Evolutionary conservation across 1,139 yeast species (phyloP).

Genomic region (Saccharomyces pastorianus): DNA sequence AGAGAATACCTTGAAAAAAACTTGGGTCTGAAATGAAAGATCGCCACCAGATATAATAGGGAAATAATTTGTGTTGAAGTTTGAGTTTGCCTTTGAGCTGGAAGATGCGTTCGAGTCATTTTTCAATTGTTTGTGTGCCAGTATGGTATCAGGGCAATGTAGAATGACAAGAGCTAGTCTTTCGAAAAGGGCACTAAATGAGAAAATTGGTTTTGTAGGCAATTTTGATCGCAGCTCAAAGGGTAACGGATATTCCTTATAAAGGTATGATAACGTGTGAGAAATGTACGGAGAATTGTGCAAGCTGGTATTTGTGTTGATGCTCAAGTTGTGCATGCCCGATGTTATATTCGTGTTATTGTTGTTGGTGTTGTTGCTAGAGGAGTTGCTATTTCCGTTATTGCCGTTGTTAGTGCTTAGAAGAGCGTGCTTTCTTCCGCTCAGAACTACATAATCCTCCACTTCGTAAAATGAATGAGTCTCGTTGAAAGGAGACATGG

Average conservation of each 20-base stretch:
- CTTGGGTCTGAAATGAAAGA: constrained; percentile 31
- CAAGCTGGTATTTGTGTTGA: neutral
- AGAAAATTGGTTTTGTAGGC: constrained; percentile 16
- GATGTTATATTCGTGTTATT: neutral
- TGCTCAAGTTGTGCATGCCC: neutral
- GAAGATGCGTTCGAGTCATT: constrained; percentile 8
- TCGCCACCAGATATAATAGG: constrained; percentile 56
- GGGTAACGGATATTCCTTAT: constrained; percentile 28
- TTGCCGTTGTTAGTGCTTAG: constrained; percentile 4
- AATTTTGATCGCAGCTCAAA: constrained; percentile 14
- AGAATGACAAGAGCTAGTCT: constrained; percentile 65
- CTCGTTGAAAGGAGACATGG: constrained; percentile 27
- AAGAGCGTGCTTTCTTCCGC: constrained; percentile 22
- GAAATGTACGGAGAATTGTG: neutral
- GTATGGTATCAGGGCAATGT: constrained; percentile 51
- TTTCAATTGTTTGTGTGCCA: constrained; percentile 19
- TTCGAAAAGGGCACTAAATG: constrained; percentile 64
- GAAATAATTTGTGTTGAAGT: constrained; percentile 28
- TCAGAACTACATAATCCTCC: constrained; percentile 16
- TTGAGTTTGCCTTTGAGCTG: constrained; percentile 6
- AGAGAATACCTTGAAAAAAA: constrained; percentile 60
- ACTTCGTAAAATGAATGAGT: constrained; percentile 13
- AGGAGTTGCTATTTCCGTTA: neutral
- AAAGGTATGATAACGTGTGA: constrained; percentile 15
- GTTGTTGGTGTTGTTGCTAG: neutral